Conservation (phyloP, 2,329 filamentous ascomycete species). For the Colletotrichum godetiae region DNA sequence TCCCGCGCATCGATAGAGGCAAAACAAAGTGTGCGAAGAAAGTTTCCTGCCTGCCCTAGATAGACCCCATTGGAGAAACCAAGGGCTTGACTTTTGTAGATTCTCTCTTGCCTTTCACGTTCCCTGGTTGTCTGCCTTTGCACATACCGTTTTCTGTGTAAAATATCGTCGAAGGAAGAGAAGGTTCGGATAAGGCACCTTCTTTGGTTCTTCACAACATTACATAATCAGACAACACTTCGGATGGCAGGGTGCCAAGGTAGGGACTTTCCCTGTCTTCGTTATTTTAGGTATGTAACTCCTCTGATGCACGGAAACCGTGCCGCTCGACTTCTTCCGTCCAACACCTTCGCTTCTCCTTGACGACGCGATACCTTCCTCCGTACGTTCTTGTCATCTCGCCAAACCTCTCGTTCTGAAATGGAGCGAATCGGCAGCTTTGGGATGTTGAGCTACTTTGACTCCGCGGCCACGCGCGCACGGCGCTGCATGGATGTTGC, state of each 20-base stretch:
- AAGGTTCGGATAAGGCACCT: neutral
- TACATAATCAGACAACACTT: neutral
- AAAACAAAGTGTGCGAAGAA: neutral
- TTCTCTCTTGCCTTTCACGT: neutral
- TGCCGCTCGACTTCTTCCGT: neutral
- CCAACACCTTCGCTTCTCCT: neutral
- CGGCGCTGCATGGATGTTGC: constrained; percentile 14
- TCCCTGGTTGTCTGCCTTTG: neutral
- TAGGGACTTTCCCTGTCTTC: neutral
- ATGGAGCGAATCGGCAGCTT: neutral
- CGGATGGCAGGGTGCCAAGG: neutral
- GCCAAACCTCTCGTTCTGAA: neutral
- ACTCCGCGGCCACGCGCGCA: neutral
- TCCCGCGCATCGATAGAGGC: neutral
- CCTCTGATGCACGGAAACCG: neutral
- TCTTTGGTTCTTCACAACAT: neutral
- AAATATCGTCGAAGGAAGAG: neutral
- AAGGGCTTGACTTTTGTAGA: neutral
- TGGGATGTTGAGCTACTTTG: neutral
- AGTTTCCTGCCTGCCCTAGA: no score
- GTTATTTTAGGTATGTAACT: neutral
- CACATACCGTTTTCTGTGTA: neutral
- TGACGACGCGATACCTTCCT: neutral
- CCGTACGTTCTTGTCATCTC: neutral
- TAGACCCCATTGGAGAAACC: neutral